Conservation (phyloP, 164 flowering plant genomes). For the Houttuynia cordata region DNA sequence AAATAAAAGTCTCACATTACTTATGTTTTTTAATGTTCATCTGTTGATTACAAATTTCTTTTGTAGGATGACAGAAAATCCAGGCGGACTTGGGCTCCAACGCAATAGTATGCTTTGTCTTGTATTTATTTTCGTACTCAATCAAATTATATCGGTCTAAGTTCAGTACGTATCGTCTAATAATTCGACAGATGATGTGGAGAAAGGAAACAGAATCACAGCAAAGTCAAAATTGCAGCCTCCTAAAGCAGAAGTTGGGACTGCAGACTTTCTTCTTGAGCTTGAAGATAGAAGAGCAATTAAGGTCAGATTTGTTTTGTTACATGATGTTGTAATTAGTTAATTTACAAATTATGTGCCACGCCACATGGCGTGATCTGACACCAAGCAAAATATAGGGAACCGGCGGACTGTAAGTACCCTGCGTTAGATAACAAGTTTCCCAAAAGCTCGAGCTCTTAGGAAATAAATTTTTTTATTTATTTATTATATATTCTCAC, state of each 20-base stretch:
- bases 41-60: background rate
- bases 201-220: slow-evolving; percentile 14
- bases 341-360: no score
- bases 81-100: slow-evolving; percentile 5
- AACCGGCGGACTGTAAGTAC: no score
- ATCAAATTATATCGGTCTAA: background rate
- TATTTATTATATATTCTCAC: no score
- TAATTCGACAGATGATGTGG: slow-evolving; percentile 18
- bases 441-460: no score
- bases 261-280: slow-evolving; percentile 54
- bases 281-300: slow-evolving; percentile 70
- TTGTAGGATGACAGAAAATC: slow-evolving; percentile 9
- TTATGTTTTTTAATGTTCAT: background rate
- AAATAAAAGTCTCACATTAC: background rate
- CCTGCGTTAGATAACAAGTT: no score
- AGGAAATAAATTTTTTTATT: no score
- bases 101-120: slow-evolving; percentile 7
- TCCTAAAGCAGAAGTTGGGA: slow-evolving; percentile 42
- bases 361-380: no score
- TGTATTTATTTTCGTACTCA: background rate
- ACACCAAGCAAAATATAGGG: no score
- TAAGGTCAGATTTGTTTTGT: slow-evolving; percentile 32
- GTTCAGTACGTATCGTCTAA: background rate
- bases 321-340: no score
- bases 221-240: background rate